These are phyloP conservation scores for Ceriops tagal DNA, from an alignment of 345 rosid species.

Conservation along the genomic window DNA sequence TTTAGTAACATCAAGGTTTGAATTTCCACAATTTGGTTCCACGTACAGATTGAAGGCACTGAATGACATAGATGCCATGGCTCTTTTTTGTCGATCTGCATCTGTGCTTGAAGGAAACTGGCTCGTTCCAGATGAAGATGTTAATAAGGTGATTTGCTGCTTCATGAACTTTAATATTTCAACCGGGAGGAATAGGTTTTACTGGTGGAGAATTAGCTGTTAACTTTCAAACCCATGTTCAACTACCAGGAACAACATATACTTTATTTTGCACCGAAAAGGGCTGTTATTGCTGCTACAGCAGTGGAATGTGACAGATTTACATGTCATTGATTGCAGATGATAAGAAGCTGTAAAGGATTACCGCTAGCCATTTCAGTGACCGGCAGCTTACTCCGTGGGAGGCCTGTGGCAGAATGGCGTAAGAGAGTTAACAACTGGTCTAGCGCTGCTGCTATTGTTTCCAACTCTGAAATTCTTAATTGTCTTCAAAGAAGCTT, in stretches of 20 bases:
- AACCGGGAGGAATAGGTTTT: no score
- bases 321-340: constrained; percentile 17
- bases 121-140: constrained; percentile 10
- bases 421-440: constrained; percentile 13
- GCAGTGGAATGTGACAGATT: neutral
- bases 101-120: constrained; percentile 3
- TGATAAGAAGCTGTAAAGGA: constrained; percentile 25
- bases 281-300: no score
- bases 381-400: constrained; percentile 21
- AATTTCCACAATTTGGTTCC: constrained; percentile 25
- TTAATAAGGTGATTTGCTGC: constrained; percentile 18
- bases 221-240: no score
- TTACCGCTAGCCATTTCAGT: constrained; percentile 28
- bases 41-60: constrained; percentile 19
- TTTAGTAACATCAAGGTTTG: constrained; percentile 28
- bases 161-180: neutral
- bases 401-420: constrained; percentile 24
- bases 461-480: constrained; percentile 14
- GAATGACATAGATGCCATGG: constrained; percentile 20
- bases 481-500: constrained; percentile 23
- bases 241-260: constrained; percentile 4
- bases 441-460: constrained; percentile 16
- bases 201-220: no score
- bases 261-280: no score
- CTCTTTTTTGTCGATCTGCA: constrained; percentile 21